phyloP scores from a whole-genome alignment of 345 rosid genomes.

The Euphorbia tirucalli region DNA sequence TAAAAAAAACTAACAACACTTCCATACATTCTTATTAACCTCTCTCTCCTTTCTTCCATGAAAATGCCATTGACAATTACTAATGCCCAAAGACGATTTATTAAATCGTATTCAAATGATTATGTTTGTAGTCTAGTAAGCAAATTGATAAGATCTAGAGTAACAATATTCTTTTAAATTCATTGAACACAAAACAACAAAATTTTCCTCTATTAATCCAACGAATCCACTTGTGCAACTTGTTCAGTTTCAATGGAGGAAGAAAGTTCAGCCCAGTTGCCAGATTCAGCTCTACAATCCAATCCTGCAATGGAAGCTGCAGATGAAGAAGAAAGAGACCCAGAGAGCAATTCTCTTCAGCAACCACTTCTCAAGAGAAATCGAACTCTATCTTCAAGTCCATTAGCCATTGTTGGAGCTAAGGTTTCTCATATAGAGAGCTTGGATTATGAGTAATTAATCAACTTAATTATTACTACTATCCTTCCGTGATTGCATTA shows the following conservation, averaged over 20 bases:
- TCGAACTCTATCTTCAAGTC: slow-evolving; percentile 69
- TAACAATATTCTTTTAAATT: neutral
- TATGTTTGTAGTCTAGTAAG: neutral
- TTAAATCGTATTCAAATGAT: neutral
- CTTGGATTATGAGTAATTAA: slow-evolving; percentile 80
- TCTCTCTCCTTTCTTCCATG: neutral
- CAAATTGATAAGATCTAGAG: neutral
- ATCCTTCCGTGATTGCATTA: neutral
- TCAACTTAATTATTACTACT: neutral
- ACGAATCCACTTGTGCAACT: slow-evolving; percentile 6
- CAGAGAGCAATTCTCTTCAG: slow-evolving; percentile 54
- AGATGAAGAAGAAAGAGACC: slow-evolving; percentile 55
- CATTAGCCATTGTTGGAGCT: slow-evolving; percentile 80
- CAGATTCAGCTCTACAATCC: slow-evolving; percentile 14
- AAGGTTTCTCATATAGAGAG: slow-evolving; percentile 86
- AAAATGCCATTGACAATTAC: neutral
- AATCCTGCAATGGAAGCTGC: slow-evolving; percentile 21
- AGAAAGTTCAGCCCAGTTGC: slow-evolving; percentile 24
- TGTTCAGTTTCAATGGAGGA: slow-evolving; percentile 43
- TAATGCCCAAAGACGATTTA: neutral
- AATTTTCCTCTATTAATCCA: neutral
- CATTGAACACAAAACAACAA: neutral
- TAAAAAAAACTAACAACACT: neutral
- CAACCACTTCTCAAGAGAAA: slow-evolving; percentile 76
- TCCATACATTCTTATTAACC: neutral